phyloP scores from a whole-genome alignment of 805 yeast species.

The Zygosaccharomyces lentus region DNA sequence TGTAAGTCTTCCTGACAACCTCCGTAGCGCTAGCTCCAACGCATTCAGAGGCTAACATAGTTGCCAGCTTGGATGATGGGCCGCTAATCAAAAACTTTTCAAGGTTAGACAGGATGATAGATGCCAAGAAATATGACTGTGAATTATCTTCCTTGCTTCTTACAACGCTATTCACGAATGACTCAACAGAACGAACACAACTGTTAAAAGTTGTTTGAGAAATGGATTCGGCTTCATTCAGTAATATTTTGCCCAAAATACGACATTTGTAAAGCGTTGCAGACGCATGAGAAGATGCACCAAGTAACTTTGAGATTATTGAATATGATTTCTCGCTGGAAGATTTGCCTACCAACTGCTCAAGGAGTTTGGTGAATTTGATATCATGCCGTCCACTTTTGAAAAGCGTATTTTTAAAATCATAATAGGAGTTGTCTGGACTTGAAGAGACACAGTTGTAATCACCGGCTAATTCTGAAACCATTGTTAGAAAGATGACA shows the following conservation, averaged over 20 bases:
- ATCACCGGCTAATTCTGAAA: constrained; percentile 39
- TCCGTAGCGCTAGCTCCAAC: constrained; percentile 48
- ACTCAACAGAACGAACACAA: constrained; percentile 27
- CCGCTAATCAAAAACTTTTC: constrained; percentile 37
- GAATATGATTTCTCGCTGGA: background rate
- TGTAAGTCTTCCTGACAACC: constrained; percentile 42
- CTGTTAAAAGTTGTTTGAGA: constrained; percentile 26
- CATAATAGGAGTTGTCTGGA: constrained; percentile 20
- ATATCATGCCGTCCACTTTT: constrained; percentile 12
- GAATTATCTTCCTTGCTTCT: constrained; percentile 34
- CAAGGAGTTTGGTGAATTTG: constrained; percentile 10
- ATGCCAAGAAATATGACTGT: constrained; percentile 26
- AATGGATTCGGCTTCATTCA: constrained; percentile 30
- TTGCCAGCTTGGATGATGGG: constrained; percentile 50
- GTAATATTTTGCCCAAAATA: constrained; percentile 33
- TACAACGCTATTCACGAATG: constrained; percentile 34
- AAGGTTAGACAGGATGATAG: constrained; percentile 35
- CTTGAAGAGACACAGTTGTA: constrained; percentile 32
- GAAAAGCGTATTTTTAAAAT: constrained; percentile 21
- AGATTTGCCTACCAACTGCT: constrained; percentile 2
- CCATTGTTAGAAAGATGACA: constrained; percentile 30
- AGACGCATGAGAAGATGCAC: constrained; percentile 2
- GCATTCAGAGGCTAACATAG: constrained; percentile 59
- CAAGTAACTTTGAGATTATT: background rate
- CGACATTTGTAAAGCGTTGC: constrained; percentile 35